Conservation (phyloP, 495 filamentous ascomycete genomes). For the Podospora sp. region DNA sequence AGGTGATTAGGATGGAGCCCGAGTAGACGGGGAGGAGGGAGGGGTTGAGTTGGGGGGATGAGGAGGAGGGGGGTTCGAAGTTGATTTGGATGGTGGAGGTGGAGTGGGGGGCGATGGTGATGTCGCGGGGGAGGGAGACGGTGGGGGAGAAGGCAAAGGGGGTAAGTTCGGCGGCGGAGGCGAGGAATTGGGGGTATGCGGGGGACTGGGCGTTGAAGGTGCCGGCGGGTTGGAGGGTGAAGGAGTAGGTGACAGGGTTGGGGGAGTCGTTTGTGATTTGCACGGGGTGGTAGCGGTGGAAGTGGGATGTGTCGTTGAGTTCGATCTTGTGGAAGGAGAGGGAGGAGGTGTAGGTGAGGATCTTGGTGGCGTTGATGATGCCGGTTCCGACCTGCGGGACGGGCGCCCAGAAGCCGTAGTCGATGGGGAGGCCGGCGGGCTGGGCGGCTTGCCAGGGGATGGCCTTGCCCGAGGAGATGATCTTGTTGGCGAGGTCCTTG, state of each 20-base stretch:
- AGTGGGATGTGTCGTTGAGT: constrained; percentile 49
- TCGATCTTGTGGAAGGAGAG: constrained; percentile 42
- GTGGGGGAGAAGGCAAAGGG: not conserved
- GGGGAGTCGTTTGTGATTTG: constrained; percentile 47
- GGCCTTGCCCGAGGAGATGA: constrained; percentile 43
- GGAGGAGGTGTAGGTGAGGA: constrained; percentile 42
- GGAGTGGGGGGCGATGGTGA: not conserved
- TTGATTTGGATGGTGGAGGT: constrained; percentile 27
- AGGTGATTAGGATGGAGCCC: constrained; percentile 29
- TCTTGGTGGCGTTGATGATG: constrained; percentile 49
- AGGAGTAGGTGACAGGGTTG: constrained; percentile 37
- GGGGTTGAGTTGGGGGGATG: constrained; percentile 20
- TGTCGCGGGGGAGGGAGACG: not conserved
- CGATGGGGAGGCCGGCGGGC: constrained; percentile 24
- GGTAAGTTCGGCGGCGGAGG: not conserved
- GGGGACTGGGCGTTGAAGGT: constrained; percentile 22
- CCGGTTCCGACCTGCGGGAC: constrained; percentile 52
- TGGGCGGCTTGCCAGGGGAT: constrained; percentile 47
- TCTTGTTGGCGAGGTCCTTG: constrained; percentile 39
- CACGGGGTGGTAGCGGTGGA: constrained; percentile 39
- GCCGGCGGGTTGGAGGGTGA: constrained; percentile 32
- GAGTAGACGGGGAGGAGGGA: constrained; percentile 37
- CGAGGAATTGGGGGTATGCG: not conserved
- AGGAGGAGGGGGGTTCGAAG: constrained; percentile 30
- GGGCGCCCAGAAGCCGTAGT: constrained; percentile 39